phyloP scores from a whole-genome alignment of 148 eudicot genomes.

The Persicaria maculosa region DNA sequence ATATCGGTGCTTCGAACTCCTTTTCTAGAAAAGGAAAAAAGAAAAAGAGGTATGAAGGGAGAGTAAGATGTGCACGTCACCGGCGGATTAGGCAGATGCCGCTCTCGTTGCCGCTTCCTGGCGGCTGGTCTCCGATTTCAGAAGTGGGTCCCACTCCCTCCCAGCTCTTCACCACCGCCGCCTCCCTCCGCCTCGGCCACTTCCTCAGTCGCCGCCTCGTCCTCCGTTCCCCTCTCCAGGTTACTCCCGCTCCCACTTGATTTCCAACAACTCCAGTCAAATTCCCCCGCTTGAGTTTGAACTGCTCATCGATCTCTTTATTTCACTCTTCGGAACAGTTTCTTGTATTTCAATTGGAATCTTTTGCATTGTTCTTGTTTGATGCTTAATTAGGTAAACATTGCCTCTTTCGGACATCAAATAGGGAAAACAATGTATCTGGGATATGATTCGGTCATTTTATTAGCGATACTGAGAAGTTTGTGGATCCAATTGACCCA shows the following conservation, averaged over 20 bases:
- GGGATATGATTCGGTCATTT: background rate
- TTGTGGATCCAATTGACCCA: background rate
- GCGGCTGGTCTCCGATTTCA: slow-evolving; percentile 18
- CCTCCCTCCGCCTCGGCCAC: slow-evolving; percentile 44
- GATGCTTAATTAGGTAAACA: background rate
- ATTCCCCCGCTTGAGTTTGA: background rate
- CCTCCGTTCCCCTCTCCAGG: slow-evolving; percentile 39
- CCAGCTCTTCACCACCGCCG: slow-evolving; percentile 46
- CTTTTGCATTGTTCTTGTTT: background rate
- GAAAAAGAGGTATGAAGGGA: too few species aligned
- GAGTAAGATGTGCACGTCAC: background rate
- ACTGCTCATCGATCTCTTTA: background rate
- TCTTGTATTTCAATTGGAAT: background rate
- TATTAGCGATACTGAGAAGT: background rate
- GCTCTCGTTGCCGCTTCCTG: background rate
- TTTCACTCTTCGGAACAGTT: background rate
- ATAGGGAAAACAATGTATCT: background rate
- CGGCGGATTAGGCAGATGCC: background rate
- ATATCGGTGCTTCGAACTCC: too few species aligned
- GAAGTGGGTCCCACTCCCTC: slow-evolving; percentile 29
- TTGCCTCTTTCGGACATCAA: background rate
- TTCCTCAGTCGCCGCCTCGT: slow-evolving; percentile 31
- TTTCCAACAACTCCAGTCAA: too few species aligned
- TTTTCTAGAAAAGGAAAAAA: too few species aligned
- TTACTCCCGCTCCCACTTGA: background rate